phyloP scores from a whole-genome alignment of 352 stramenopile species.

The Pythium brassicae region DNA sequence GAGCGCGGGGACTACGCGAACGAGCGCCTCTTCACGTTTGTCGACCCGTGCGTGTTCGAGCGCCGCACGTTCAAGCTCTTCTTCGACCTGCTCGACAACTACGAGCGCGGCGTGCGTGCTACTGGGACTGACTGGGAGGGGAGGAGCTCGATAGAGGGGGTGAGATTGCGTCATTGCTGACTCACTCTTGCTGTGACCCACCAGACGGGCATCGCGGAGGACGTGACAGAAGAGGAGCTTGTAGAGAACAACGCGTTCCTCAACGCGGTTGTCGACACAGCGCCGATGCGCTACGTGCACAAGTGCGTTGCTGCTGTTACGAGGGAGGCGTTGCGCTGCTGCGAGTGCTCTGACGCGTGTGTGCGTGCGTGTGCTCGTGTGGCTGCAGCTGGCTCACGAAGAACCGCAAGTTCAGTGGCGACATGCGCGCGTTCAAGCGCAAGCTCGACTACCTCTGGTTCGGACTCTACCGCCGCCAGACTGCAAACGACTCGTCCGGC shows the following conservation, averaged over 20 bases:
- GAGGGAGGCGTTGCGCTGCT: not conserved
- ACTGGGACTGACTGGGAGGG: too few species aligned
- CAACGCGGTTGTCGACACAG: constrained; percentile 89
- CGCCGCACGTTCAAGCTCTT: constrained; percentile 91
- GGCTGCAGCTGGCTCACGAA: constrained; percentile 63
- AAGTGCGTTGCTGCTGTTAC: constrained; percentile 57
- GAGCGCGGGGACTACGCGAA: constrained; percentile 82
- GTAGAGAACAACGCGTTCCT: constrained; percentile 91
- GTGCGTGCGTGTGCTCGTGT: not conserved
- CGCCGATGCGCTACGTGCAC: constrained; percentile 93
- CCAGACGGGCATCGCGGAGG: constrained; percentile 84
- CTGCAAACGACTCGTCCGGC: constrained; percentile 87
- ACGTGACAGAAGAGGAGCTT: constrained; percentile 82
- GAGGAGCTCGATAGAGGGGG: too few species aligned
- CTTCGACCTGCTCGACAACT: constrained; percentile 87
- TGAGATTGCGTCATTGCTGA: too few species aligned
- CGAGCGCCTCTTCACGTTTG: constrained; percentile 90
- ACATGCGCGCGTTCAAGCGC: constrained; percentile 77
- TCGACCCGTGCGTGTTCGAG: constrained; percentile 84
- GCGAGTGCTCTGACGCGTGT: too few species aligned
- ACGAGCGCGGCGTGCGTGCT: constrained; percentile 71
- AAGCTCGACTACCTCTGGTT: constrained; percentile 96
- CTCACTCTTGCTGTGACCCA: not conserved
- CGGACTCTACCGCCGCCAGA: constrained; percentile 88
- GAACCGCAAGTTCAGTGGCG: constrained; percentile 81